Conservation (phyloP, 192 early-diverging fungal species). For the Umbelopsis sp. region DNA sequence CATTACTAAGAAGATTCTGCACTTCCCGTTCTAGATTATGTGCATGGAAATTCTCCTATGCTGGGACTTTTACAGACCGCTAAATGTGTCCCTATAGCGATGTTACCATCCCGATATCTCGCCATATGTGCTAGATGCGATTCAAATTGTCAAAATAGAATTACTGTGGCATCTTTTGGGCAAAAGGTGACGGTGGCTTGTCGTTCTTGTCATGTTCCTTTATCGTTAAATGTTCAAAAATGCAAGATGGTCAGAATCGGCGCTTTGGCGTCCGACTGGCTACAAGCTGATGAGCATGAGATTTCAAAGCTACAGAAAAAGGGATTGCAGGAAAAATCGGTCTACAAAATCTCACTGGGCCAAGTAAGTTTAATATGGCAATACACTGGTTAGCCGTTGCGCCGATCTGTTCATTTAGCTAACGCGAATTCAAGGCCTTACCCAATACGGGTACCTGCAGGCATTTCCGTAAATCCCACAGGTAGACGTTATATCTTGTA, state of each 20-base stretch:
- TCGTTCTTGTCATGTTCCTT: neutral
- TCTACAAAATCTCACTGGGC: neutral
- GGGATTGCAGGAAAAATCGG: neutral
- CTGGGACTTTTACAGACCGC: neutral
- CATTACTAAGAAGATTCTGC: no score
- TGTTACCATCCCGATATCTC: neutral
- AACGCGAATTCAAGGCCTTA: neutral
- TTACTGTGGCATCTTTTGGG: conserved; percentile 8
- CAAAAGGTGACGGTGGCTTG: conserved; percentile 6
- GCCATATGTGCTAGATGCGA: conserved; percentile 18
- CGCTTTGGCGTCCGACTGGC: conserved; percentile 2
- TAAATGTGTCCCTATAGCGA: neutral
- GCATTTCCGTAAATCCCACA: conserved; percentile 15
- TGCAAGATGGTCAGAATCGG: conserved; percentile 13
- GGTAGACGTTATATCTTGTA: neutral
- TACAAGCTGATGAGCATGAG: conserved; percentile 10
- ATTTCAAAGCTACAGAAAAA: conserved; percentile 2
- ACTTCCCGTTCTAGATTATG: neutral
- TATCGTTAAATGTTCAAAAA: neutral
- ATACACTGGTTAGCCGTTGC: no score
- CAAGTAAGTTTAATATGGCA: neutral
- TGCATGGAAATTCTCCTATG: neutral
- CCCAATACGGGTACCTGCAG: conserved; percentile 3
- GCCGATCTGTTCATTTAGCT: neutral
- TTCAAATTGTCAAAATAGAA: neutral